Percentiles rank a stretch among this genome's conserved stretches.
phyloP scores from a whole-genome alignment of 176 grass and related monocot genomes.

The Cymbopogon citratus region DNA sequence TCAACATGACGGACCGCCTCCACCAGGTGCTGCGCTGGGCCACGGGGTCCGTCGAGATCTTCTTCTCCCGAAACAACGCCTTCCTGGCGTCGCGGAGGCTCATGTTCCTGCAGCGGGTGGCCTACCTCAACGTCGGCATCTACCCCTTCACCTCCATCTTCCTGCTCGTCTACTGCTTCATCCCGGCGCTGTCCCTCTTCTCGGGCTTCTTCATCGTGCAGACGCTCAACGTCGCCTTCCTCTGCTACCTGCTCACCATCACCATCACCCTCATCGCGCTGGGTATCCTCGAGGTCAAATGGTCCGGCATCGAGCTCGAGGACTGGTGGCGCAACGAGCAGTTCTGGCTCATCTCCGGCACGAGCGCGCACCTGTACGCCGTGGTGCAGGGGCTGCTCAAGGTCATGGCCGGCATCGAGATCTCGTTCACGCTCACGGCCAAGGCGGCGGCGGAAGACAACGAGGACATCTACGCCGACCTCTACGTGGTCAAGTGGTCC shows the following conservation, averaged over 20 bases:
- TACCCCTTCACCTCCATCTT: slow-evolving; percentile 95
- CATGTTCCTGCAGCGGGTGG: slow-evolving; percentile 73
- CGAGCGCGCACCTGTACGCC: slow-evolving; percentile 76
- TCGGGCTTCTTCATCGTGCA: slow-evolving; percentile 94
- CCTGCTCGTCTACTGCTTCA: slow-evolving; percentile 93
- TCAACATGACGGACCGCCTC: slow-evolving; percentile 82
- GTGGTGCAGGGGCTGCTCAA: slow-evolving; percentile 74
- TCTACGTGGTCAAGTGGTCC: slow-evolving; percentile 76
- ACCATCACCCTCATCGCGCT: slow-evolving; percentile 72
- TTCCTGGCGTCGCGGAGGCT: slow-evolving; percentile 58
- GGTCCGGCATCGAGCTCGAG: slow-evolving; percentile 76
- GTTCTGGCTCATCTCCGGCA: slow-evolving; percentile 88
- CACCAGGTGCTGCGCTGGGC: slow-evolving; percentile 98
- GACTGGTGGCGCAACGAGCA: slow-evolving; percentile 99
- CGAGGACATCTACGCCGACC: slow-evolving; percentile 80
- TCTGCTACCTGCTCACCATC: slow-evolving; percentile 85
- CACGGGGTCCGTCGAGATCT: slow-evolving; percentile 92
- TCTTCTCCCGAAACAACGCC: slow-evolving; percentile 98
- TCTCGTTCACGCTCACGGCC: slow-evolving; percentile 80
- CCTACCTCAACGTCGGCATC: slow-evolving; percentile 90
- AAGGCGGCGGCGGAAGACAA: slow-evolving; percentile 62
- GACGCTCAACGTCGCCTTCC: slow-evolving; percentile 83
- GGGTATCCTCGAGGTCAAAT: slow-evolving; percentile 89
- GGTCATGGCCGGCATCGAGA: slow-evolving; percentile 84
- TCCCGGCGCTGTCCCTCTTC: slow-evolving; percentile 98